Conservation (phyloP, 192 early-diverging fungal genomes). For the Linnemannia exigua region DNA sequence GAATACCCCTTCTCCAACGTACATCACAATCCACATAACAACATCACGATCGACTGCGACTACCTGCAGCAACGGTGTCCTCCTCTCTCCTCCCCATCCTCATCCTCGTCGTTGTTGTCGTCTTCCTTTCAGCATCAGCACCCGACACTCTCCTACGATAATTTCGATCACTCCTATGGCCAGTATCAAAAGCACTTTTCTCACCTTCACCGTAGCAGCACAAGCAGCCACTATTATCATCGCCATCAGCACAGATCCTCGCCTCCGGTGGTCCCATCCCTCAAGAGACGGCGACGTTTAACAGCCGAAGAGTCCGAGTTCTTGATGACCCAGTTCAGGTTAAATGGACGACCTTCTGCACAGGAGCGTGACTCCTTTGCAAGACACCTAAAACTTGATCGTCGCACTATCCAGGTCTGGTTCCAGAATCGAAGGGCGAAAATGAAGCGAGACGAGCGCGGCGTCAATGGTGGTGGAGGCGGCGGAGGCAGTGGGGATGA, state of each 20-base stretch:
- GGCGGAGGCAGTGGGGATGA: background rate
- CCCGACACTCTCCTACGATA: too few species aligned
- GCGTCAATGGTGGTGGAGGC: background rate
- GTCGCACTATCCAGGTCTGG: slow-evolving; percentile 78
- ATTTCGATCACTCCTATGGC: background rate
- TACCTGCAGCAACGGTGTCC: background rate
- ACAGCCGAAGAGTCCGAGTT: slow-evolving; percentile 72
- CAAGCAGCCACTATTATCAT: background rate
- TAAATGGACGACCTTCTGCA: slow-evolving; percentile 70
- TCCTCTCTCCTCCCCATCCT: background rate
- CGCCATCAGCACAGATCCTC: background rate
- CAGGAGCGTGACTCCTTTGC: slow-evolving; percentile 72
- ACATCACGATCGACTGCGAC: background rate
- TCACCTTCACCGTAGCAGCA: background rate
- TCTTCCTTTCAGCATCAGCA: background rate
- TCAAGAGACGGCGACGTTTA: slow-evolving; percentile 76
- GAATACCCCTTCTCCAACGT: background rate
- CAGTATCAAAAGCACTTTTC: background rate
- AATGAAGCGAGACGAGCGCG: slow-evolving; percentile 70
- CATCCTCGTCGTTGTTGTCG: background rate
- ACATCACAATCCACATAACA: background rate
- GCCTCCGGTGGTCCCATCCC: slow-evolving; percentile 15
- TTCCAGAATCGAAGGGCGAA: slow-evolving; percentile 88
- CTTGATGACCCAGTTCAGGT: slow-evolving; percentile 65
- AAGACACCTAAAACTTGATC: slow-evolving; percentile 70